A percentile compares a stretch with the other conserved stretches of the same genome.
Conservation (phyloP, 2,329 filamentous ascomycete species). For the Colletotrichum sp. region DNA sequence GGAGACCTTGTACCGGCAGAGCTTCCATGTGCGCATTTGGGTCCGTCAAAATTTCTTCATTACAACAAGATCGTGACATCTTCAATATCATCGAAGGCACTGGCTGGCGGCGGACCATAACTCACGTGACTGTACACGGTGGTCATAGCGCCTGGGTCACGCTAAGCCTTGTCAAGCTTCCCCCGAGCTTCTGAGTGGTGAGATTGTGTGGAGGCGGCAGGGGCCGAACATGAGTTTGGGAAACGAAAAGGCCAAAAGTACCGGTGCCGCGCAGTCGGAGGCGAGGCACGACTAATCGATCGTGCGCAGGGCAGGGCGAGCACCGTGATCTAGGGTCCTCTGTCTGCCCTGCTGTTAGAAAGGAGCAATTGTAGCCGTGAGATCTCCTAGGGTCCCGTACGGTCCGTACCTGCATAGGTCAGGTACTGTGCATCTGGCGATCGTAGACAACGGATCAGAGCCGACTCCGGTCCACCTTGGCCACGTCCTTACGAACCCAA, state of each 20-base stretch:
- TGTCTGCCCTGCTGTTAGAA: background rate
- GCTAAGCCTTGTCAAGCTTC: slow-evolving; percentile 29
- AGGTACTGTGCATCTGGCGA: background rate
- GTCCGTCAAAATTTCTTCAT: background rate
- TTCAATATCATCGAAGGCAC: background rate
- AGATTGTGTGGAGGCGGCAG: slow-evolving; percentile 16
- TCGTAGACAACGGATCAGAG: background rate
- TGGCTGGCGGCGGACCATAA: background rate
- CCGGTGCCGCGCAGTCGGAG: background rate
- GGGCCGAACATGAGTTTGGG: slow-evolving; percentile 2
- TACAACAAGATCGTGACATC: background rate
- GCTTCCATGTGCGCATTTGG: background rate
- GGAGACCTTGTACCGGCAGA: background rate
- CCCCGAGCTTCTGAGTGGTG: background rate
- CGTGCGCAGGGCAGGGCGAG: background rate
- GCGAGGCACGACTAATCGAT: background rate
- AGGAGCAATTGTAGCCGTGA: background rate
- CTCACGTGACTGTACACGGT: slow-evolving; percentile 26
- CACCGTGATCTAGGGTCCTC: background rate
- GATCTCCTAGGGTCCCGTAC: background rate
- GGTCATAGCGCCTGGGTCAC: slow-evolving; percentile 31
- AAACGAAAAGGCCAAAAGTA: slow-evolving; percentile 1
- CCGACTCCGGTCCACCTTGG: background rate
- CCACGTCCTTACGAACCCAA: background rate
- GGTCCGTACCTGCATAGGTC: background rate